These are phyloP conservation scores for Trypanosoma grayi DNA, from an alignment of 208 protist species.

Conservation along the genomic window DNA sequence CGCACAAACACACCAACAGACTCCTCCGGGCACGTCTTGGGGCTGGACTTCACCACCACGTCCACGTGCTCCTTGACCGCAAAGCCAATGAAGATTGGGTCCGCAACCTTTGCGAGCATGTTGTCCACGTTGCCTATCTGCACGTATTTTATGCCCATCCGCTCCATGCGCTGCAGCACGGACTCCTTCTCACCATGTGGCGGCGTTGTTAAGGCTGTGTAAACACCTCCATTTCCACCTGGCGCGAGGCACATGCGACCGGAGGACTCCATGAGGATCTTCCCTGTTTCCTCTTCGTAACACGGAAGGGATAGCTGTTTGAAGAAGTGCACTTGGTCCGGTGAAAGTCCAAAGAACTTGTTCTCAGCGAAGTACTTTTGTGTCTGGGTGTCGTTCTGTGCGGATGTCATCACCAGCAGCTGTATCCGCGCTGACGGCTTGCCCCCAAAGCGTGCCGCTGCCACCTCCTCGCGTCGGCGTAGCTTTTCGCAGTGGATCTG, in stretches of 20 bases:
- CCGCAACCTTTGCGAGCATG: slow-evolving; percentile 90
- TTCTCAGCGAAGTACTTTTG: slow-evolving; percentile 90
- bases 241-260: slow-evolving; percentile 83
- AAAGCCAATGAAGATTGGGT: slow-evolving; percentile 96
- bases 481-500: slow-evolving; percentile 96
- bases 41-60: slow-evolving; percentile 92
- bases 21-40: slow-evolving; percentile 85
- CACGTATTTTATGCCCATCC: slow-evolving; percentile 88
- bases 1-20: slow-evolving; percentile 96
- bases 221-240: slow-evolving; percentile 97
- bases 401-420: slow-evolving; percentile 97
- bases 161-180: slow-evolving; percentile 78
- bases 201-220: slow-evolving; percentile 26
- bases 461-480: slow-evolving; percentile 79
- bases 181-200: slow-evolving; percentile 17
- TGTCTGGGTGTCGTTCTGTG: slow-evolving; percentile 92
- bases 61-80: slow-evolving; percentile 50
- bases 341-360: slow-evolving; percentile 93
- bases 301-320: slow-evolving; percentile 91
- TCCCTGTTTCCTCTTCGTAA: slow-evolving; percentile 88
- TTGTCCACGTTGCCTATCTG: slow-evolving; percentile 98
- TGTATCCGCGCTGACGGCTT: slow-evolving; percentile 28
- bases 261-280: slow-evolving; percentile 88
- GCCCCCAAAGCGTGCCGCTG: slow-evolving; percentile 7
- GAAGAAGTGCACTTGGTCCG: slow-evolving; percentile 94